Evolutionary conservation across 2,329 filamentous ascomycete genomes (phyloP).

Genomic region (Exophiala spinifera): DNA sequence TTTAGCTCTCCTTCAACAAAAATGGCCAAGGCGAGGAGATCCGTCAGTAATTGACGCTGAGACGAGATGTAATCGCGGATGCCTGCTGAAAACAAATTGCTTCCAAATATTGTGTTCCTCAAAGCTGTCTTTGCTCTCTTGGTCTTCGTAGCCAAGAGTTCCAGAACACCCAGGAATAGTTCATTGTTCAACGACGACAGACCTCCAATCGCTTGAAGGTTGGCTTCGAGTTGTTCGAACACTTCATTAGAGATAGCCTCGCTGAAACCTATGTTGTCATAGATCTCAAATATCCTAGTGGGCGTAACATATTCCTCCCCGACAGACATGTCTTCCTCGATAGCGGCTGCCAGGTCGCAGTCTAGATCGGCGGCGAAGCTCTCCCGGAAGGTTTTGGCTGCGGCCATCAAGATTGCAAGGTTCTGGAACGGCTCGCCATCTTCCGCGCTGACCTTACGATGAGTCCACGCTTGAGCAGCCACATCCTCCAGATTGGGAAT

Average conservation of each 20-base stretch:
- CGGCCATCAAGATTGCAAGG: constrained; percentile 62
- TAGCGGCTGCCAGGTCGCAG: constrained; percentile 63
- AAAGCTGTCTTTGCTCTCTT: constrained; percentile 30
- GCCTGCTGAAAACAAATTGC: constrained; percentile 61
- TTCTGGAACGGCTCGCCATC: constrained; percentile 53
- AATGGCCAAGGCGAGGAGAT: constrained; percentile 76
- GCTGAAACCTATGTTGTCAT: constrained; percentile 73
- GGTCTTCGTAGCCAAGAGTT: constrained; percentile 41
- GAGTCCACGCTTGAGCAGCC: constrained; percentile 38
- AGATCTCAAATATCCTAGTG: constrained; percentile 74
- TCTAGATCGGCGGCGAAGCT: constrained; percentile 67
- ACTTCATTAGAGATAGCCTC: constrained; percentile 80
- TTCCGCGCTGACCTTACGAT: constrained; percentile 41
- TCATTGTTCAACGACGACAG: constrained; percentile 47
- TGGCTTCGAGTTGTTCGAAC: constrained; percentile 64
- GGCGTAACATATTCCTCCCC: constrained; percentile 67
- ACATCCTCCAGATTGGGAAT: constrained; percentile 37
- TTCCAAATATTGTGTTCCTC: constrained; percentile 22
- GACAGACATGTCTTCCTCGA: constrained; percentile 71
- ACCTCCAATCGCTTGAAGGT: constrained; percentile 65
- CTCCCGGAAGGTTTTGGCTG: constrained; percentile 67
- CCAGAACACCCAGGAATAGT: constrained; percentile 51
- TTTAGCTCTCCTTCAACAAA: constrained; percentile 85
- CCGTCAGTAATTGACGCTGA: constrained; percentile 72
- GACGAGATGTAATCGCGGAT: constrained; percentile 74